These are phyloP conservation scores for Cryptococcus sp. DNA, from an alignment of 1,284 basidiomycete species.

Conservation along the genomic window DNA sequence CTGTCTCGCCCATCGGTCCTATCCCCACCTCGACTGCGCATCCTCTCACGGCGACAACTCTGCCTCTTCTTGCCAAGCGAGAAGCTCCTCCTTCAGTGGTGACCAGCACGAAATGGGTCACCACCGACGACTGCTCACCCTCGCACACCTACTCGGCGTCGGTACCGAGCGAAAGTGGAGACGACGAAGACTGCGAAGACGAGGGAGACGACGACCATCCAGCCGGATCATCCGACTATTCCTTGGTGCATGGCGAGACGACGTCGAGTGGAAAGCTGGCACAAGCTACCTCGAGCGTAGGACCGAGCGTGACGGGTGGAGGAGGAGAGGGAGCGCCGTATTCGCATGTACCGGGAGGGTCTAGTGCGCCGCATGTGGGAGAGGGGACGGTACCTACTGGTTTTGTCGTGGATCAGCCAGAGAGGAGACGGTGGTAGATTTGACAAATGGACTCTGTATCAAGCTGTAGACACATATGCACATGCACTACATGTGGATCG, in stretches of 20 bases:
- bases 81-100: neutral
- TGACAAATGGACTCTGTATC: no score
- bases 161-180: neutral
- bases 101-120: constrained; percentile 1
- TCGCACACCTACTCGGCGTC: neutral
- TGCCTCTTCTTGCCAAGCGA: neutral
- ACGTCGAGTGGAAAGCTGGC: neutral
- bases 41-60: neutral
- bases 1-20: neutral
- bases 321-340: no score
- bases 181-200: neutral
- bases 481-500: no score
- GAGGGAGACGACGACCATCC: neutral
- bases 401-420: neutral
- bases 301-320: no score
- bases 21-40: neutral
- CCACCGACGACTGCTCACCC: neutral
- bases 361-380: neutral
- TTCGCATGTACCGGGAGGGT: no score
- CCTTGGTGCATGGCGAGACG: neutral
- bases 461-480: no score
- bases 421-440: neutral
- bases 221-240: neutral
- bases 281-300: neutral
- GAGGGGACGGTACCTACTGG: neutral